Evolutionary conservation across 768 basidiomycete species (phyloP), one percentile per base, ranked within the genome.

Genomic region (Phylloporus sp.): DNA sequence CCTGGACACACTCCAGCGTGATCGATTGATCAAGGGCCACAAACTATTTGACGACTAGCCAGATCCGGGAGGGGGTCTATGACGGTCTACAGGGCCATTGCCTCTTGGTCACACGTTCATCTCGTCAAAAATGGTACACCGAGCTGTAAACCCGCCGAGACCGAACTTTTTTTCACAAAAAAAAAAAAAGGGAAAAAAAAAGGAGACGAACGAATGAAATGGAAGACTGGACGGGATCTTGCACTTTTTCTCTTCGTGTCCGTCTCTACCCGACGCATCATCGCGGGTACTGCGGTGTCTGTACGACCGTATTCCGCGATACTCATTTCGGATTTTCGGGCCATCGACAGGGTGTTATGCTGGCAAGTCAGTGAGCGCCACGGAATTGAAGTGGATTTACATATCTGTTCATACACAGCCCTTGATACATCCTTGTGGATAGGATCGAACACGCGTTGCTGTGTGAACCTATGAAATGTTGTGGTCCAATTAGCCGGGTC

Each of bases 281-380:
- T 60, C 62, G 57, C 50, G 54, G 61, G 28, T 42, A 24, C 26
- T 42, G 41, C 42, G 47, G 53, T 45, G 11, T 29, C 29, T 27
- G 8, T 26, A 54, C 55, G 60, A 63, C n/a, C n/a, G 44, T 52
- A 11, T 63, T 56, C 63, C 61, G 64, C 64, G 58, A 63, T 47
- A 18, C 45, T 65, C 41, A 45, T 51, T 55, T 59, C 52, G 50
- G 55, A 39, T 2, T 39, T 44, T 46, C 46, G 59, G 54, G 6
- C 35, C 29, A 22, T 36, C 20, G 16, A 32, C 3, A 32, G 20
- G 31, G 20, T 36, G 53, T 10, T 26, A 6, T 24, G 28, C 24
- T 26, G 45, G 38, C 16, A 47, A 27, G 49, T 15, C 41, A 50
- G 49, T 41, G 47, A 54, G 42, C 45, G 29, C 53, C 35, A 47